phyloP scores from a whole-genome alignment of 768 basidiomycete species.

The Hysterangium stoloniferum region DNA sequence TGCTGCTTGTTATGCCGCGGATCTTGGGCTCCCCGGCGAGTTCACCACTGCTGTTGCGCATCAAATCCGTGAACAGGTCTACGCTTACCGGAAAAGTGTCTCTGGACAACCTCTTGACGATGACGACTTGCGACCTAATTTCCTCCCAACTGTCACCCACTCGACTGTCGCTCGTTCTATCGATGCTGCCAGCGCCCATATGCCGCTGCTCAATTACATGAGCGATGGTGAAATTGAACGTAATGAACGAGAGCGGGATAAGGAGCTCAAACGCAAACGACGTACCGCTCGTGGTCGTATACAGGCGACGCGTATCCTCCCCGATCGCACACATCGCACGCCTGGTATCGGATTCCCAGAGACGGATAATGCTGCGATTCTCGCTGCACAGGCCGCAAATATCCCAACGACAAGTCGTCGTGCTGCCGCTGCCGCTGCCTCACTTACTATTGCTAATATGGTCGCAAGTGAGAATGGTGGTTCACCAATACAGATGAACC shows the following conservation, averaged over 20 bases:
- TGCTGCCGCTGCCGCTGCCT: slow-evolving; percentile 81
- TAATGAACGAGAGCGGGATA: slow-evolving; percentile 89
- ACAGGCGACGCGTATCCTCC: slow-evolving; percentile 46
- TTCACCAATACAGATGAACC: slow-evolving; percentile 25
- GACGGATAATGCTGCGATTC: slow-evolving; percentile 57
- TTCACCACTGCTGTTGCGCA: slow-evolving; percentile 95
- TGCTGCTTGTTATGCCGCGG: slow-evolving; percentile 76
- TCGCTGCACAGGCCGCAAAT: slow-evolving; percentile 50
- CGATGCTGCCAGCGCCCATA: slow-evolving; percentile 73
- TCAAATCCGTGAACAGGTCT: slow-evolving; percentile 91
- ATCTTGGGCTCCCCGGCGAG: slow-evolving; percentile 85
- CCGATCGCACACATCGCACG: slow-evolving; percentile 91
- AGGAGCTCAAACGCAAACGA: slow-evolving; percentile 74
- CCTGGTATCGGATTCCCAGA: slow-evolving; percentile 82
- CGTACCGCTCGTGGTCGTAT: slow-evolving; percentile 75
- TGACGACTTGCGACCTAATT: slow-evolving; percentile 84
- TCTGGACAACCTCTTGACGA: slow-evolving; percentile 87
- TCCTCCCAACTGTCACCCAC: slow-evolving; percentile 72
- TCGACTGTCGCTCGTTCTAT: slow-evolving; percentile 56
- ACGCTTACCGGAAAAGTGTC: slow-evolving; percentile 69
- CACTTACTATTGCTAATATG: slow-evolving; percentile 82
- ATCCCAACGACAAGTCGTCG: slow-evolving; percentile 62
- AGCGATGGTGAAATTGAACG: slow-evolving; percentile 84
- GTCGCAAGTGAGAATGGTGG: slow-evolving; percentile 86
- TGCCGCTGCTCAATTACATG: slow-evolving; percentile 84